phyloP scores from a whole-genome alignment of 2,329 filamentous ascomycete species.

The Fusarium sterilihyphosum region DNA sequence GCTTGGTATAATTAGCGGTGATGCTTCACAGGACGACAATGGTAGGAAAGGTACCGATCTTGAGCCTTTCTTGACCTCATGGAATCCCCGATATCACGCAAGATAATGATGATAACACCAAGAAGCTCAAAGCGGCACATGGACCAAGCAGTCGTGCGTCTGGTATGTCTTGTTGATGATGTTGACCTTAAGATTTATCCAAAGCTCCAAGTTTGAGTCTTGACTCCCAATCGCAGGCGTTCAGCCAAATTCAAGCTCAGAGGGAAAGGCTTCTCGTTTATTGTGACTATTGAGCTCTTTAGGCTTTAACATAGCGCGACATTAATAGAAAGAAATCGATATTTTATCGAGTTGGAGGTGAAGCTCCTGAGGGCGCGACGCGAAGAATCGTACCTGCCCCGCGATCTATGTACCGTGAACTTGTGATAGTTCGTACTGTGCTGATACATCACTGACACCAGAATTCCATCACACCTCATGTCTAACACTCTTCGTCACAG shows the following conservation, averaged over 20 bases:
- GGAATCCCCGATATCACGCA: slow-evolving; percentile 55
- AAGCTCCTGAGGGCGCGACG: slow-evolving; percentile 31
- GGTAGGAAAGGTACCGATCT: slow-evolving; percentile 30
- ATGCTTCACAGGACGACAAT: background rate
- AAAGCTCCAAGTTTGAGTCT: background rate
- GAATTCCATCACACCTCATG: too few relatives aligned
- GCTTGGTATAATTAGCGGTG: slow-evolving; percentile 29
- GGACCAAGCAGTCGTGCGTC: slow-evolving; percentile 13
- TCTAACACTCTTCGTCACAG: background rate
- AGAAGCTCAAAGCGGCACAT: slow-evolving; percentile 67
- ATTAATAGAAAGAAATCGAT: background rate
- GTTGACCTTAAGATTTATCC: background rate
- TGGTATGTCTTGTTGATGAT: background rate
- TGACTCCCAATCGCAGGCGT: background rate
- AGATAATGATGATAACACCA: slow-evolving; percentile 59
- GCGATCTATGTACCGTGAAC: slow-evolving; percentile 27
- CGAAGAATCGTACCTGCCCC: slow-evolving; percentile 35
- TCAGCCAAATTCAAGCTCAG: slow-evolving; percentile 10
- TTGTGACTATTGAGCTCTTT: background rate
- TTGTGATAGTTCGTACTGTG: slow-evolving; percentile 17
- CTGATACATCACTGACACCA: background rate
- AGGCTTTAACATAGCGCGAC: slow-evolving; percentile 7
- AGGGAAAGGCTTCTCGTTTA: background rate
- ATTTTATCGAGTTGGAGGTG: background rate
- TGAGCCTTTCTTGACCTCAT: slow-evolving; percentile 49